A percentile compares a stretch with the other conserved stretches of the same genome.
Conservation (phyloP, 371 early-diverging fungal species). For the Mortierella sp. region DNA sequence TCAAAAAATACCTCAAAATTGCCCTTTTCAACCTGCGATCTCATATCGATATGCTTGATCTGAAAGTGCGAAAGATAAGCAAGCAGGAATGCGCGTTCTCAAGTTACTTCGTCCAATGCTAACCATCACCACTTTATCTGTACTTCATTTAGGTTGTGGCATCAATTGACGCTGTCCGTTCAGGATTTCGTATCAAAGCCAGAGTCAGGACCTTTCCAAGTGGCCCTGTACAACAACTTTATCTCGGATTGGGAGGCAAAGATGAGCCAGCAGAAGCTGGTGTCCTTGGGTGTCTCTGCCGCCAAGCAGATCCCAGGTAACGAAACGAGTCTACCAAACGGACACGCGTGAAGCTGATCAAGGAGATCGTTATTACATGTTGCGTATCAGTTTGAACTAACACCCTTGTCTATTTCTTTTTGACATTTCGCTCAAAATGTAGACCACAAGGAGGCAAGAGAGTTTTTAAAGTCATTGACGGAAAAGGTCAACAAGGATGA, state of each 20-base stretch:
- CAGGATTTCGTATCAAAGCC: slow-evolving; percentile 84
- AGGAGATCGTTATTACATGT: too few relatives aligned
- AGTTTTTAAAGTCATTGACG: slow-evolving; percentile 75
- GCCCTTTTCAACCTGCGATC: too few relatives aligned
- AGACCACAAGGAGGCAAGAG: slow-evolving; percentile 75
- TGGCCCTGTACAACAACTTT: slow-evolving; percentile 90
- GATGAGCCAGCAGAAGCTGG: slow-evolving; percentile 93
- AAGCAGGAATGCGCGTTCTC: neutral
- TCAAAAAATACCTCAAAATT: too few relatives aligned
- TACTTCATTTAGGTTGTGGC: slow-evolving; percentile 89
- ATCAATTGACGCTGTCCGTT: slow-evolving; percentile 90
- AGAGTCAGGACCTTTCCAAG: slow-evolving; percentile 81
- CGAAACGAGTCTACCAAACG: too few relatives aligned
- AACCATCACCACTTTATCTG: neutral
- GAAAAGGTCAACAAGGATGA: slow-evolving; percentile 78
- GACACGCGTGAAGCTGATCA: too few relatives aligned
- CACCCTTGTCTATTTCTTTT: neutral
- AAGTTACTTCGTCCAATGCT: neutral
- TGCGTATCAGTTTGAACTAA: neutral
- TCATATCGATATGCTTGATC: neutral
- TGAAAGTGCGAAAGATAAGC: neutral
- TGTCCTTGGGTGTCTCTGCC: slow-evolving; percentile 83
- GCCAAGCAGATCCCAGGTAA: slow-evolving; percentile 83
- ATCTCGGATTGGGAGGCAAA: slow-evolving; percentile 92
- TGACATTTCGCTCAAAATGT: neutral